Evolutionary conservation across 768 basidiomycete genomes (phyloP).

Genomic region (Naganishia randhawae): DNA sequence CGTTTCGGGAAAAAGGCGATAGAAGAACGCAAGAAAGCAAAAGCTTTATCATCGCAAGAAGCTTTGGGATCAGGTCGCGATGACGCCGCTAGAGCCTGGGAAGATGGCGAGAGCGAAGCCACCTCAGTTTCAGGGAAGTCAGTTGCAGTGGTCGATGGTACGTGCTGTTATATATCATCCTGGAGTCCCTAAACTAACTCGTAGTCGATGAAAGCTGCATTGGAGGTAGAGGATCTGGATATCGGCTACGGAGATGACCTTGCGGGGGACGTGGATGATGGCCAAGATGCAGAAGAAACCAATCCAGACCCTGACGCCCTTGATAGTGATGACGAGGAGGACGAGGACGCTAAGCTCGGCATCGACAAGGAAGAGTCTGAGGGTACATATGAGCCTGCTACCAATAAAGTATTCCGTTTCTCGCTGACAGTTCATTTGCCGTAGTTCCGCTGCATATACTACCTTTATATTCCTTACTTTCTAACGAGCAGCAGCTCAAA

Average conservation of each 20-base stretch:
- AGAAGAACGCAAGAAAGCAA: conserved; percentile 53
- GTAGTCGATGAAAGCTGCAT: conserved; percentile 37
- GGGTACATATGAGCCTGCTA: conserved; percentile 41
- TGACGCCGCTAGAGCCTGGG: conserved; percentile 28
- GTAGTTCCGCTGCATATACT: conserved; percentile 89
- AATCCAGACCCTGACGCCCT: conserved; percentile 62
- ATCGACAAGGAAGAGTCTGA: conserved; percentile 66
- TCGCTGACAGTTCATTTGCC: conserved; percentile 1
- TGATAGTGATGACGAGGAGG: conserved; percentile 67
- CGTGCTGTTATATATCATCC: not conserved
- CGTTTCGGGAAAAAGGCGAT: conserved; percentile 68
- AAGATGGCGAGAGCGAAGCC: conserved; percentile 25
- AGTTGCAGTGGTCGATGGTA: conserved; percentile 26
- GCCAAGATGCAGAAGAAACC: conserved; percentile 55
- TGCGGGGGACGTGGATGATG: conserved; percentile 57
- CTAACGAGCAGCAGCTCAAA: conserved; percentile 90
- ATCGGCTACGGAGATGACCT: conserved; percentile 57
- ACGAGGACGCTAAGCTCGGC: conserved; percentile 59
- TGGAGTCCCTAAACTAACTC: too few species aligned
- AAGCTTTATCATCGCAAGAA: conserved; percentile 27
- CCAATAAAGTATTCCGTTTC: not conserved
- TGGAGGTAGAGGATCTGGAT: conserved; percentile 52
- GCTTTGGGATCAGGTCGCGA: not conserved
- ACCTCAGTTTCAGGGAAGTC: not conserved
- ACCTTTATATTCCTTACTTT: conserved; percentile 84